These are phyloP conservation scores for Arthromyces matolae DNA, from an alignment of 768 basidiomycete genomes.

Conservation along the genomic window DNA sequence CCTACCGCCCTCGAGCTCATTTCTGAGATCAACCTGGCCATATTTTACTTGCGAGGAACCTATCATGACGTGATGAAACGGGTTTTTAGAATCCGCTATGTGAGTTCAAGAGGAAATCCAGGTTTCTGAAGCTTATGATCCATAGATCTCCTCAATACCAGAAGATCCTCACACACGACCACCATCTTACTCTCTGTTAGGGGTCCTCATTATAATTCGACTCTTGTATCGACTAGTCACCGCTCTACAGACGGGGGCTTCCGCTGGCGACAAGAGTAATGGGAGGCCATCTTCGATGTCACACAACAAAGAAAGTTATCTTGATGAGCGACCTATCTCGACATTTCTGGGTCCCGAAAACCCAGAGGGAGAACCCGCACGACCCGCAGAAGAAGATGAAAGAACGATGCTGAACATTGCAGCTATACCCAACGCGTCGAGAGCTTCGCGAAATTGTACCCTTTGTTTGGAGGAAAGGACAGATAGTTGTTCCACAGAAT, in stretches of 20 bases:
- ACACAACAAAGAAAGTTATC: slow-evolving; percentile 34
- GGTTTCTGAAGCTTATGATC: too few species aligned
- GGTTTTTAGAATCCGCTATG: slow-evolving; percentile 65
- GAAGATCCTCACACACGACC: slow-evolving; percentile 68
- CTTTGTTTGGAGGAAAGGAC: slow-evolving; percentile 84
- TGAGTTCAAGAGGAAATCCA: slow-evolving; percentile 29
- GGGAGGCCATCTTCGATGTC: slow-evolving; percentile 24
- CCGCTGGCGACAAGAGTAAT: slow-evolving; percentile 28
- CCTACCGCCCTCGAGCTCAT: slow-evolving; percentile 53
- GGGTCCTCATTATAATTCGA: slow-evolving; percentile 63
- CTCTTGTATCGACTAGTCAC: slow-evolving; percentile 58
- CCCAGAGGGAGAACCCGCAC: slow-evolving; percentile 49
- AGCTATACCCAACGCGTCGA: slow-evolving; percentile 45
- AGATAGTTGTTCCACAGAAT: slow-evolving; percentile 79
- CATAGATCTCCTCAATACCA: slow-evolving; percentile 69
- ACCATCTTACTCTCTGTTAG: slow-evolving; percentile 85
- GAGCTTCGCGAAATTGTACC: slow-evolving; percentile 70
- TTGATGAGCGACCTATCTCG: slow-evolving; percentile 63
- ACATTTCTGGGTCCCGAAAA: slow-evolving; percentile 47
- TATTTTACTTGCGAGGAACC: slow-evolving; percentile 77
- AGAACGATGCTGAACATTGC: slow-evolving; percentile 61
- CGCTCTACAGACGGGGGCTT: slow-evolving; percentile 28
- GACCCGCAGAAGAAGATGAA: slow-evolving; percentile 67
- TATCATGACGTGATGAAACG: slow-evolving; percentile 75
- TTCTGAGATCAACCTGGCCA: slow-evolving; percentile 70